A percentile compares a stretch with the other conserved stretches of the same genome.
These are phyloP conservation scores for Penicillium fuscoglaucum DNA, from an alignment of 2,329 filamentous ascomycete genomes.

Conservation along the genomic window DNA sequence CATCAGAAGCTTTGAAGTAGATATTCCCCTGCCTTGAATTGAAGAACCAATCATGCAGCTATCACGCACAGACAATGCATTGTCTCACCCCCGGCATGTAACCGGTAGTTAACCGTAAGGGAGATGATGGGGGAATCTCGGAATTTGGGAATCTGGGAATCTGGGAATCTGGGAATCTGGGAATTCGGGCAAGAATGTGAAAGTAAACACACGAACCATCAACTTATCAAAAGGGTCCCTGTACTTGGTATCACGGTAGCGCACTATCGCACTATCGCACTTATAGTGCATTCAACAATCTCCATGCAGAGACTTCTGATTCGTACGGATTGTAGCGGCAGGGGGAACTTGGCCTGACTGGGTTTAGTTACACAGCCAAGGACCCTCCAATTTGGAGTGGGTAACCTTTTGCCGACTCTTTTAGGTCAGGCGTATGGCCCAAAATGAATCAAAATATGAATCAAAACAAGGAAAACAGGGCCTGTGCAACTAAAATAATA, in stretches of 20 bases:
- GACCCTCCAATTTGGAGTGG: not conserved
- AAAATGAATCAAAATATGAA: not conserved
- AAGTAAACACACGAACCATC: not conserved
- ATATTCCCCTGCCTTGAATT: not conserved
- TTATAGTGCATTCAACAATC: not conserved
- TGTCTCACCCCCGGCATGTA: slow-evolving; percentile 9
- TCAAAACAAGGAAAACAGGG: not conserved
- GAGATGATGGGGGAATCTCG: not conserved
- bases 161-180: too few relatives aligned
- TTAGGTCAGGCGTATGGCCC: not conserved
- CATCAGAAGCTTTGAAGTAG: not conserved
- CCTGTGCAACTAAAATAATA: not conserved
- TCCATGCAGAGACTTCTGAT: not conserved
- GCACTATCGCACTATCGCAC: too few relatives aligned
- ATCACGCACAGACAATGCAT: slow-evolving; percentile 1
- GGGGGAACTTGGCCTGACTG: slow-evolving; percentile 6
- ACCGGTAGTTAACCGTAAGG: not conserved
- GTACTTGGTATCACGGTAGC: not conserved
- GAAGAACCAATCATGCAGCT: not conserved
- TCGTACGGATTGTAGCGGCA: slow-evolving; percentile 3
- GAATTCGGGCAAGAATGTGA: slow-evolving; percentile 5
- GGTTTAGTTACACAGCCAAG: slow-evolving; percentile 13
- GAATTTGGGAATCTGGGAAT: too few relatives aligned
- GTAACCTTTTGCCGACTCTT: slow-evolving; percentile 6
- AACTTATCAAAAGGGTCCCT: not conserved